Evolutionary conservation across 75 land plant genomes (phyloP).

Genomic region (Sequoia sempervirens): DNA sequence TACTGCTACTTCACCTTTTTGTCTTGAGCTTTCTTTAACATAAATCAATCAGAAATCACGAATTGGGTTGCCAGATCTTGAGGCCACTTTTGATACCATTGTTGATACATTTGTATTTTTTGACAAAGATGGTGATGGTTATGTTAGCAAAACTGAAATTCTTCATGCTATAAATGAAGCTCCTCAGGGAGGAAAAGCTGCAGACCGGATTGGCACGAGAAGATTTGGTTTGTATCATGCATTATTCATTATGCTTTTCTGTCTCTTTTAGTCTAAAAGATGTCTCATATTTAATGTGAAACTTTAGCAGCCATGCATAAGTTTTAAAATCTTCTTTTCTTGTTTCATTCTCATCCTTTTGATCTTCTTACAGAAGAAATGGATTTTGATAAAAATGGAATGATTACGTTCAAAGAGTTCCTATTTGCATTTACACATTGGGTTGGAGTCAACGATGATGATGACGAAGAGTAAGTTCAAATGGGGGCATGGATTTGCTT

Average conservation of each 20-base stretch:
- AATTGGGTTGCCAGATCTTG: slow-evolving; percentile 50
- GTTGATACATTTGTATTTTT: slow-evolving; percentile 68
- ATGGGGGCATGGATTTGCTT: neutral
- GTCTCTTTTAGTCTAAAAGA: neutral
- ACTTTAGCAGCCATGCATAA: neutral
- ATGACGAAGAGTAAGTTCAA: slow-evolving; percentile 16
- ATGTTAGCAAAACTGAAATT: slow-evolving; percentile 66
- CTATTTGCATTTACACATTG: slow-evolving; percentile 58
- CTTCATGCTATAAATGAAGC: slow-evolving; percentile 52
- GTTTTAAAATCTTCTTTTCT: neutral
- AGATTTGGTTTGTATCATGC: slow-evolving; percentile 48
- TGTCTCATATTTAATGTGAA: neutral
- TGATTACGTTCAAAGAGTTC: slow-evolving; percentile 63
- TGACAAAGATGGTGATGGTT: slow-evolving; percentile 74
- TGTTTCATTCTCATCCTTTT: neutral
- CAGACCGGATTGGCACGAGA: slow-evolving; percentile 43
- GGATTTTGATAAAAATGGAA: slow-evolving; percentile 56
- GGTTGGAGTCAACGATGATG: slow-evolving; percentile 59
- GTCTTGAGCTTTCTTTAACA: neutral
- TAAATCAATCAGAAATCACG: slow-evolving; percentile 36
- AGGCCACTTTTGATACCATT: slow-evolving; percentile 62
- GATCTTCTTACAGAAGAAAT: slow-evolving; percentile 53
- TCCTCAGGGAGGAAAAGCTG: slow-evolving; percentile 43
- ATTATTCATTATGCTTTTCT: neutral
- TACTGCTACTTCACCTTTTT: neutral